Evolutionary conservation across 2,329 filamentous ascomycete genomes (phyloP).

Genomic region (Dichotomopilus funicola): DNA sequence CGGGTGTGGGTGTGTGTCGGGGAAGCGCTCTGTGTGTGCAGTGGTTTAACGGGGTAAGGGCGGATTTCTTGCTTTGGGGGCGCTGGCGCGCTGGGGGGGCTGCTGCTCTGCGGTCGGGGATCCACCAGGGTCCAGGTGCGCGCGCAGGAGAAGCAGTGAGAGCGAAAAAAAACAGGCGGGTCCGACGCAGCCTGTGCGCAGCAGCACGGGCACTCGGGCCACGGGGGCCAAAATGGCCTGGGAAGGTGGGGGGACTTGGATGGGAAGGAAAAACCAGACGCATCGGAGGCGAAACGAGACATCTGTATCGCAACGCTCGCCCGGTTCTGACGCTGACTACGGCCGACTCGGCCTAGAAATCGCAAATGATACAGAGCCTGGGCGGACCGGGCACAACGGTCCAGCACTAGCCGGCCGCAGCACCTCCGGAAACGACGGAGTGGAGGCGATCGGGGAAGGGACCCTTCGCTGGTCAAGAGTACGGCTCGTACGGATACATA

Average conservation of each 20-base stretch:
- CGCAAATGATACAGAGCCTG: not conserved
- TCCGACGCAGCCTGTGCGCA: too few relatives aligned
- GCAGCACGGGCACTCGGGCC: too few relatives aligned
- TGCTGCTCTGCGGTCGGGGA: constrained; percentile 11
- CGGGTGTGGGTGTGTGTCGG: constrained; percentile 27
- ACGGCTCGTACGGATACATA: too few relatives aligned
- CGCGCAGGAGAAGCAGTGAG: too few relatives aligned
- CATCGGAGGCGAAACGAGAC: not conserved
- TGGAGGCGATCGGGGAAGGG: constrained; percentile 22
- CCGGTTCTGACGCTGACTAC: constrained; percentile 15
- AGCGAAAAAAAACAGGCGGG: too few relatives aligned
- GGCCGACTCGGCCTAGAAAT: constrained; percentile 11
- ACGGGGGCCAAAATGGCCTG: too few relatives aligned
- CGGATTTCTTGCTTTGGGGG: constrained; percentile 22
- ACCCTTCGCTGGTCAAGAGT: not conserved
- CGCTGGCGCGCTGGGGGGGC: constrained; percentile 2
- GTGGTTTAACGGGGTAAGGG: constrained; percentile 23
- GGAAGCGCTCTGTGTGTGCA: constrained; percentile 21
- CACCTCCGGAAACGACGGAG: constrained; percentile 15
- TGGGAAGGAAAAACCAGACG: constrained; percentile 3
- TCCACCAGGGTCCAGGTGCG: too few relatives aligned
- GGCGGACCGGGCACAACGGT: constrained; percentile 1
- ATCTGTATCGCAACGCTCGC: not conserved
- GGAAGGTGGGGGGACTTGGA: too few relatives aligned
- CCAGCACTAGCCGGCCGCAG: constrained; percentile 14